Evolutionary conservation across 2,329 filamentous ascomycete species (phyloP).

Genomic region (Trichoderma oligosporum): DNA sequence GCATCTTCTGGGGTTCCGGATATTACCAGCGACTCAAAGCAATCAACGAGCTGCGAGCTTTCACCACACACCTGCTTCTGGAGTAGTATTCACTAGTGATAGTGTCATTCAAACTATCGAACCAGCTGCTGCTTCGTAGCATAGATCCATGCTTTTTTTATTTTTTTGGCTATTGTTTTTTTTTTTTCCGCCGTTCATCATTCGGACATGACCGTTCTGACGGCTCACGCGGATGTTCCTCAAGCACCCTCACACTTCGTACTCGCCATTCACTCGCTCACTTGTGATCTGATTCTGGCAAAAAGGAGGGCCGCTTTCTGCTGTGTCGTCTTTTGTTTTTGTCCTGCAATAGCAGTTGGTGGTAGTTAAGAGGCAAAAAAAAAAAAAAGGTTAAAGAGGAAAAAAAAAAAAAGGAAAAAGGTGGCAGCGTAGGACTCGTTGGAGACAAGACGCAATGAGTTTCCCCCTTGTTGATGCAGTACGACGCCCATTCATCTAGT

Average conservation of each 20-base stretch:
- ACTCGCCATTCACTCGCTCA: no score
- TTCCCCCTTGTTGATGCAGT: constrained; percentile 14
- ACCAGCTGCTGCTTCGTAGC: background rate
- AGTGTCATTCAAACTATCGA: background rate
- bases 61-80: no score
- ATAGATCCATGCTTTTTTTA: background rate
- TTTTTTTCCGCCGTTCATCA: background rate
- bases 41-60: no score
- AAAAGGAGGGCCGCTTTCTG: background rate
- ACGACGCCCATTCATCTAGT: constrained; percentile 8
- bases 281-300: no score
- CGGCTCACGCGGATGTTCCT: constrained; percentile 11
- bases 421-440: constrained; percentile 13
- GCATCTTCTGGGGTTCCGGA: constrained; percentile 11
- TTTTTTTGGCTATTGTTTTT: no score
- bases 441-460: background rate
- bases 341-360: background rate
- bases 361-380: background rate
- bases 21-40: constrained; percentile 6
- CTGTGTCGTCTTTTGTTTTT: background rate
- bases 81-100: constrained; percentile 13
- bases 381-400: background rate
- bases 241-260: constrained; percentile 1
- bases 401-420: background rate
- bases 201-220: constrained; percentile 9